A percentile compares a stretch with the other conserved stretches of the same genome.
Conservation (phyloP, 495 filamentous ascomycete genomes). For the Tuber brumale region DNA sequence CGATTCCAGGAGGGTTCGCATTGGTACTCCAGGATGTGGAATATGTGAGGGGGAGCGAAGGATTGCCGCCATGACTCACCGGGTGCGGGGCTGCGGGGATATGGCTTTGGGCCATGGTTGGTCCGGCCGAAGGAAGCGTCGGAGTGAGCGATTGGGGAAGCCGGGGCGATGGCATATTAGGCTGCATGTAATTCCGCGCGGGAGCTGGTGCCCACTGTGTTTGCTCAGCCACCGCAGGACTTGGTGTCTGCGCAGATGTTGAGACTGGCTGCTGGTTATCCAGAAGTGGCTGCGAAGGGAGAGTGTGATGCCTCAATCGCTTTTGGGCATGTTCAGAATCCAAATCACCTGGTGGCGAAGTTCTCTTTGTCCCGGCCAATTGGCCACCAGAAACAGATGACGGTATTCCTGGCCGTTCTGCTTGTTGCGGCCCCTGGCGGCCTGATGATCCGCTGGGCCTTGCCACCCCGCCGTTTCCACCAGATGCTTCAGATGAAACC, state of each 20-base stretch:
- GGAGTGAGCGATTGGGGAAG: conserved; percentile 14
- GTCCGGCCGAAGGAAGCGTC: conserved; percentile 15
- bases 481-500: conserved; percentile 23
- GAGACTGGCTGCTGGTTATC: not conserved
- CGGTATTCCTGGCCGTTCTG: not conserved
- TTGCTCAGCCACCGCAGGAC: not conserved
- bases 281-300: not conserved
- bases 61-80: not conserved
- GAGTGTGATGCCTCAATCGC: not conserved
- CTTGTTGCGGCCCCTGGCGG: conserved; percentile 7
- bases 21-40: not conserved
- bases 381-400: not conserved
- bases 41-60: not conserved
- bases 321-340: not conserved
- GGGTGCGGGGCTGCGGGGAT: not conserved
- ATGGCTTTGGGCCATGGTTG: not conserved
- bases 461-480: conserved; percentile 1
- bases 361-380: not conserved
- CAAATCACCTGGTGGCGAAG: not conserved
- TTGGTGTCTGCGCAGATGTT: not conserved
- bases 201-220: not conserved
- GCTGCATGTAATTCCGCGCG: conserved; percentile 11
- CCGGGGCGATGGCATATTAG: conserved; percentile 16
- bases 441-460: not conserved
- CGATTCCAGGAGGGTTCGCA: not conserved